These are phyloP conservation scores for Sporisorium reilianum DNA, from an alignment of 1,284 basidiomycete species.

Conservation along the genomic window DNA sequence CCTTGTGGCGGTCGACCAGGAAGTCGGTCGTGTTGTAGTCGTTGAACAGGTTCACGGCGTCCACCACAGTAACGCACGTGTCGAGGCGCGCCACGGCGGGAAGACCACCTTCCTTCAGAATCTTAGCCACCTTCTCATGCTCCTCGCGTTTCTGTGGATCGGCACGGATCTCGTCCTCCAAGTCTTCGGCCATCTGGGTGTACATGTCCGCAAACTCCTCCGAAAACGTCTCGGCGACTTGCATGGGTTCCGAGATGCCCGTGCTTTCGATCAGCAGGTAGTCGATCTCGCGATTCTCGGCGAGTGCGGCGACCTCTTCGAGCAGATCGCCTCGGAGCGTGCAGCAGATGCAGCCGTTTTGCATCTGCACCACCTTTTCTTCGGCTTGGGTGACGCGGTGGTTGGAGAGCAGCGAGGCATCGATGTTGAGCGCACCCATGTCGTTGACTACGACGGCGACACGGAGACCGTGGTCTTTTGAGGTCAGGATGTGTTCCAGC, in stretches of 20 bases:
- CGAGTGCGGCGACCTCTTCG: slow-evolving; percentile 71
- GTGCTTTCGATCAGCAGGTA: slow-evolving; percentile 71
- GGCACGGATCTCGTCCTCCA: slow-evolving; percentile 44
- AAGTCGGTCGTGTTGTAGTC: slow-evolving; percentile 72
- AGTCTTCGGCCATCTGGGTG: slow-evolving; percentile 64
- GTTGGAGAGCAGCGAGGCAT: slow-evolving; percentile 70
- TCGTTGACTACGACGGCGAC: slow-evolving; percentile 72
- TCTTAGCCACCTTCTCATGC: slow-evolving; percentile 67
- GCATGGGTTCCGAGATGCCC: slow-evolving; percentile 72
- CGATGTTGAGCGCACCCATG: slow-evolving; percentile 71
- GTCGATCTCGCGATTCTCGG: slow-evolving; percentile 70
- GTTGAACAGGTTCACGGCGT: slow-evolving; percentile 68
- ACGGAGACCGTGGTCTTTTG: slow-evolving; percentile 70
- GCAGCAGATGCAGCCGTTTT: slow-evolving; percentile 73
- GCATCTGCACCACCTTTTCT: slow-evolving; percentile 72
- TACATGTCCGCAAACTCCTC: slow-evolving; percentile 68
- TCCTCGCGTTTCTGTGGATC: slow-evolving; percentile 54
- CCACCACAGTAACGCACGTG: slow-evolving; percentile 56
- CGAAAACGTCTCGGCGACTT: slow-evolving; percentile 70
- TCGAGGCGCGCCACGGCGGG: slow-evolving; percentile 68
- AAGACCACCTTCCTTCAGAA: slow-evolving; percentile 71
- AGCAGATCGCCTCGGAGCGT: slow-evolving; percentile 72
- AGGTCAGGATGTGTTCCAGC: slow-evolving; percentile 71
- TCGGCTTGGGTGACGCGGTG: slow-evolving; percentile 70
- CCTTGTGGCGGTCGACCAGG: slow-evolving; percentile 70